Base-by-base conservation (phyloP, 495 filamentous ascomycete species). In the Lasiosphaeris hirsuta region DNA sequence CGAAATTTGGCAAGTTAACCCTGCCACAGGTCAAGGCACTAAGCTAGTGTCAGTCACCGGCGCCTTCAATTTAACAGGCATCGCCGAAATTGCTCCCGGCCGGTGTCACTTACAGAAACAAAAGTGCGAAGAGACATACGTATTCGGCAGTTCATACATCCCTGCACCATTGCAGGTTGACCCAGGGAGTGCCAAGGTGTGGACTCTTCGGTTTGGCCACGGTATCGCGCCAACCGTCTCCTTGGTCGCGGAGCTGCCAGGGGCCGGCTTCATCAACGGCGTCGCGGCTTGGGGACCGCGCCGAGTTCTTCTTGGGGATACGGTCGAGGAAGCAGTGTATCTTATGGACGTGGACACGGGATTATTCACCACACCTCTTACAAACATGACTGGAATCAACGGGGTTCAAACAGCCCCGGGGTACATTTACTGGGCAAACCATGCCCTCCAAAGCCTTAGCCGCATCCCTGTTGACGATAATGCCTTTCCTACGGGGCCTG, bases 381-480 rank as follows among this genome's bases (percentile, higher is more conserved):
- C 55, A 6, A 33, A 37, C 11, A 39, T 59, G 33, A 36, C 74
- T 3, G 76, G 75, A 10, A 61, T 81, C 47, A 79, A 80, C 50
- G 74, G 73, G 0, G 36, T 80, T 30, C 57, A 68, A 10, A 36
- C 67, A 1, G 56, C 61, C 0, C 56, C 64, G 15, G 60, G 62
- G 7, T 71, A 71, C 30, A 51, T 78, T 19, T 79, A 77, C 63
- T 76, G 70, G 44, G 72, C 71, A 18, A 72, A 74, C 39, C 51
- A 57, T 39, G 4, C n/a, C 1, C 19, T 23, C 8, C 9, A 11
- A 33, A 17, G 30, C 43, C 48, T 63, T 8, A 53, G 48, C 48
- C 60, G 63, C 13, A 42, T 60, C 10, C 57, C 54, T 4, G 42
- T 63, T 0, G 58, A 59, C n/a, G 1, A 45, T 2, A 33, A 43